These are phyloP conservation scores for Cryptococcus neoformans DNA, from an alignment of 1,284 basidiomycete species.

Conservation along the genomic window DNA sequence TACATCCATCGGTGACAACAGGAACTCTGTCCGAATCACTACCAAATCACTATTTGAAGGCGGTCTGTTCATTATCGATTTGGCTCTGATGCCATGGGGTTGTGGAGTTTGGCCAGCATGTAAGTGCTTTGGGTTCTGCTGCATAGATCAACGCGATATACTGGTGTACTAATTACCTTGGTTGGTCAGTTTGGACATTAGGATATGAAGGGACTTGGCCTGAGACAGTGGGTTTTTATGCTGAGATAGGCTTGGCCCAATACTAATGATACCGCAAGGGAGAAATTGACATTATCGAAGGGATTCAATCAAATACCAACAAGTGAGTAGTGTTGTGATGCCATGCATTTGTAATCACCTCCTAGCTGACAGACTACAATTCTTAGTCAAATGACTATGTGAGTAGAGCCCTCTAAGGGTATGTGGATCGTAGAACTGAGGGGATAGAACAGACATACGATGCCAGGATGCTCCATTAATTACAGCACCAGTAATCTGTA, in stretches of 20 bases:
- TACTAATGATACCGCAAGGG: conserved; percentile 10
- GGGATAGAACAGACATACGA: conserved; percentile 28
- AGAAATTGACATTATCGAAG: conserved; percentile 49
- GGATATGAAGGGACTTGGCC: conserved; percentile 42
- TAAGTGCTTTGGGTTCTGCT: conserved; percentile 14
- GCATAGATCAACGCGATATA: background rate
- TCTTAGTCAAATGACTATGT: conserved; percentile 43
- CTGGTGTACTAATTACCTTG: background rate
- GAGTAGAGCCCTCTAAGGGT: conserved; percentile 1
- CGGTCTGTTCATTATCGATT: conserved; percentile 76
- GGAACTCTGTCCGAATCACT: conserved; percentile 61
- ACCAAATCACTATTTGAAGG: conserved; percentile 62
- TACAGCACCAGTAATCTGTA: conserved; percentile 20
- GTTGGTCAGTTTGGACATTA: conserved; percentile 40
- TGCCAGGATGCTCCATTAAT: conserved; percentile 37
- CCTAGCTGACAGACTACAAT: background rate
- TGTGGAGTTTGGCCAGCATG: conserved; percentile 79
- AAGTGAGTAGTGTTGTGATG: conserved; percentile 30
- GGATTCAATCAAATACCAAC: conserved; percentile 34
- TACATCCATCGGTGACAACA: conserved; percentile 15
- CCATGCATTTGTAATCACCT: background rate
- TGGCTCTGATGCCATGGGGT: conserved; percentile 70
- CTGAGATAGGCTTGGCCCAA: too few relatives aligned
- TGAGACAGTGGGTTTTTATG: conserved; percentile 4
- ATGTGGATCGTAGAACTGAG: too few relatives aligned